These are phyloP conservation scores for Kregervanrija fluxuum DNA, from an alignment of 805 yeast species.

Conservation along the genomic window DNA sequence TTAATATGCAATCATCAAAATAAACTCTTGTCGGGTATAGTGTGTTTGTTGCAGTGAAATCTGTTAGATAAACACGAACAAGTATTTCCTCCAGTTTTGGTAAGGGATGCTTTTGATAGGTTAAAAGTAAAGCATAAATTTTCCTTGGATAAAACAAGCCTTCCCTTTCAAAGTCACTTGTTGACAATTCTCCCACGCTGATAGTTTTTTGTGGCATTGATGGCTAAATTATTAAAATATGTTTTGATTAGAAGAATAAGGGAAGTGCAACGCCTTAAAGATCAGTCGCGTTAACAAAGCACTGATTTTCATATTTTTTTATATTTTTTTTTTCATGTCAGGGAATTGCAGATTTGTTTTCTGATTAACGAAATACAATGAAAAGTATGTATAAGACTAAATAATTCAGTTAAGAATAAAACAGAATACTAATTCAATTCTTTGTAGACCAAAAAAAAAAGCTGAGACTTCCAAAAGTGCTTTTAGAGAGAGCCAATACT, in stretches of 20 bases:
- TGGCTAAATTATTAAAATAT: too few species aligned
- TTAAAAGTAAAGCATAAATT: constrained; percentile 13
- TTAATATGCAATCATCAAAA: constrained; percentile 7
- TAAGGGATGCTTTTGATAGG: constrained; percentile 7
- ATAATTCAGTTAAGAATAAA: neutral
- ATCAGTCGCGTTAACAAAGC: too few species aligned
- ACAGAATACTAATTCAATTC: neutral
- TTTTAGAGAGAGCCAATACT: constrained; percentile 7
- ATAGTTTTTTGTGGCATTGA: too few species aligned
- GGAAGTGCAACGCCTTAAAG: too few species aligned
- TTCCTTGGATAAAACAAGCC: constrained; percentile 1
- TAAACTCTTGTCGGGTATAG: neutral
- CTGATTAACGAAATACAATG: too few species aligned
- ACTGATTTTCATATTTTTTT: too few species aligned
- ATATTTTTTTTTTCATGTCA: too few species aligned
- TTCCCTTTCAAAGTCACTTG: neutral
- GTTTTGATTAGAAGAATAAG: too few species aligned
- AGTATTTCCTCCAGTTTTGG: constrained; percentile 1
- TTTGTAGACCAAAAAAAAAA: constrained; percentile 3
- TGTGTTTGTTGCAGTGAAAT: constrained; percentile 14
- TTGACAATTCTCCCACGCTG: too few species aligned
- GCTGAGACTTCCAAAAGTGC: constrained; percentile 10
- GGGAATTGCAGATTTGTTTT: too few species aligned
- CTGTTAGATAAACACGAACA: constrained; percentile 14
- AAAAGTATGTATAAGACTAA: too few species aligned